Percentiles rank a stretch among this genome's conserved stretches.
These are phyloP conservation scores for Globisporangium cylindrosporum DNA, from an alignment of 352 stramenopile species.

Conservation along the genomic window DNA sequence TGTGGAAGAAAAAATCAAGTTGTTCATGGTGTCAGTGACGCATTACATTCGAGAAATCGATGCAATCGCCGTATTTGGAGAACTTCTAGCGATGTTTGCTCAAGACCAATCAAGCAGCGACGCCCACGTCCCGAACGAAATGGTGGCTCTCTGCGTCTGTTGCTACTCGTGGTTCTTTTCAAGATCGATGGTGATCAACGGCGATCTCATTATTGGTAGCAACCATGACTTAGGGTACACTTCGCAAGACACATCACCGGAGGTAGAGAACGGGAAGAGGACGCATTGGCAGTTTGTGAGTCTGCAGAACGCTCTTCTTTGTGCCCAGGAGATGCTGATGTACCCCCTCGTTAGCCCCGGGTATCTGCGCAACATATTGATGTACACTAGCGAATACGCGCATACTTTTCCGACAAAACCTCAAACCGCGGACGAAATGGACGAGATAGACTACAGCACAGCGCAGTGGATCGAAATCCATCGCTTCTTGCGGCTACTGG, in stretches of 20 bases:
- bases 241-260: background rate
- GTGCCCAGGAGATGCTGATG: slow-evolving; percentile 63
- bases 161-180: slow-evolving; percentile 62
- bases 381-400: slow-evolving; percentile 49
- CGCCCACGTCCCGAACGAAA: slow-evolving; percentile 36
- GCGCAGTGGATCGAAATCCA: slow-evolving; percentile 62
- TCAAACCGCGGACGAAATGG: background rate
- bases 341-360: slow-evolving; percentile 68
- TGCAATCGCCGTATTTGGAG: slow-evolving; percentile 61
- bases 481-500: slow-evolving; percentile 55
- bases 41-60: slow-evolving; percentile 51
- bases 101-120: slow-evolving; percentile 18
- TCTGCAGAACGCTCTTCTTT: slow-evolving; percentile 50
- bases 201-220: slow-evolving; percentile 23
- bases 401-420: slow-evolving; percentile 23
- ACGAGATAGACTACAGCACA: background rate
- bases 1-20: slow-evolving; percentile 62
- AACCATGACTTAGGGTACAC: background rate
- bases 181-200: slow-evolving; percentile 56
- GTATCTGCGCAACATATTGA: slow-evolving; percentile 55
- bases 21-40: slow-evolving; percentile 58
- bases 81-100: slow-evolving; percentile 54
- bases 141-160: slow-evolving; percentile 55
- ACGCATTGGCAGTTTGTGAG: slow-evolving; percentile 65
- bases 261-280: slow-evolving; percentile 19